Percentiles rank a stretch among this genome's conserved stretches.
Evolutionary conservation across 139 green algal species (phyloP).

Genomic region (Medakamo hakoo): DNA sequence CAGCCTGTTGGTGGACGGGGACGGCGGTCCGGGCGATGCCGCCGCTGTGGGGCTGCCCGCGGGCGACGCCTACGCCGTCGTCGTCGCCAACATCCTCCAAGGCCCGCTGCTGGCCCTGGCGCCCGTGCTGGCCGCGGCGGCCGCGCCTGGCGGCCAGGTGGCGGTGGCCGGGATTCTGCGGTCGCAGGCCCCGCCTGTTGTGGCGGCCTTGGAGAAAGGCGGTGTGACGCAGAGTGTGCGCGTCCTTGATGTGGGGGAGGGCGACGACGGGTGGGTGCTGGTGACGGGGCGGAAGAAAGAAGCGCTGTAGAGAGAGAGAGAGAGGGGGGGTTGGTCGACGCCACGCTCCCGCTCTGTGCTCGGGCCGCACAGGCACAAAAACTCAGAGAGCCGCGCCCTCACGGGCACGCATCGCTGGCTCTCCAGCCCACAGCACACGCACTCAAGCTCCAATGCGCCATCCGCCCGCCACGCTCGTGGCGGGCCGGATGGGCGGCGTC

Average conservation of each 20-base stretch:
- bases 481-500: no score
- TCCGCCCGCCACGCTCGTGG: no score
- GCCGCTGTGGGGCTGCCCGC: background rate
- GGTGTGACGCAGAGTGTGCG: constrained; percentile 10
- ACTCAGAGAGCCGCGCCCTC: no score
- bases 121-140: constrained; percentile 23
- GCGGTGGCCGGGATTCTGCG: constrained; percentile 46
- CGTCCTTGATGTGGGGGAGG: constrained; percentile 8
- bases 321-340: no score
- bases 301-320: no score
- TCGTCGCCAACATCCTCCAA: constrained; percentile 66
- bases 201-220: no score
- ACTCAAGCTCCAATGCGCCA: no score
- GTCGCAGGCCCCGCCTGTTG: constrained; percentile 20
- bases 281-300: constrained; percentile 7
- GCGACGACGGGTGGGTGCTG: constrained; percentile 11
- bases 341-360: no score
- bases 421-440: no score
- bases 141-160: constrained; percentile 23
- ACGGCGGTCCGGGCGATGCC: background rate
- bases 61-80: background rate
- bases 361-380: no score
- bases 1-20: constrained; percentile 5
- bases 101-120: constrained; percentile 50
- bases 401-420: no score